Evolutionary conservation across 306 rosid species (phyloP).

Genomic region (Quercus suber): DNA sequence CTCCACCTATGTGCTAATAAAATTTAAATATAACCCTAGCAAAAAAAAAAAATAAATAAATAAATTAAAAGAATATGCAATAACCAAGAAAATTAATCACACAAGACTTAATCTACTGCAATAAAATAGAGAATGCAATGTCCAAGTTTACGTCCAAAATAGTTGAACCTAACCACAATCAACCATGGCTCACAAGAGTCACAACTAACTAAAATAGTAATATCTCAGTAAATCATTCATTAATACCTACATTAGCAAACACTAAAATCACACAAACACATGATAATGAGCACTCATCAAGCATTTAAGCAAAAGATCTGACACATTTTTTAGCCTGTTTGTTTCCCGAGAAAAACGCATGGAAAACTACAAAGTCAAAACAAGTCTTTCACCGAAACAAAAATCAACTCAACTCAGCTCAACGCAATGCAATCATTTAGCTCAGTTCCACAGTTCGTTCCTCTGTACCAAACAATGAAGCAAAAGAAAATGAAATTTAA

Average conservation of each 20-base stretch:
- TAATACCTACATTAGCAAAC: background rate
- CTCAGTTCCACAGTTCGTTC: background rate
- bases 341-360: background rate
- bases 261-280: background rate
- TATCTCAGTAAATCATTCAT: background rate
- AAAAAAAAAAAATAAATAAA: too few species aligned
- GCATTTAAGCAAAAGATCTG: background rate
- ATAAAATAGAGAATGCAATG: too few species aligned
- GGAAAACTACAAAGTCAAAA: background rate
- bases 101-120: too few species aligned
- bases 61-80: too few species aligned
- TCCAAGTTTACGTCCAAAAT: too few species aligned
- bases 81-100: too few species aligned
- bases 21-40: too few species aligned
- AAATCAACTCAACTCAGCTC: background rate
- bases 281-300: background rate
- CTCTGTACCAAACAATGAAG: too few species aligned
- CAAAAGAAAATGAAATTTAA: too few species aligned
- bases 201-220: background rate
- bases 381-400: background rate
- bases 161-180: background rate
- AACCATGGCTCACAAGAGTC: background rate
- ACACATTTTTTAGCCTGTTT: background rate
- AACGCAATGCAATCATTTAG: background rate
- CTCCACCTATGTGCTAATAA: too few species aligned